Evolutionary conservation across 768 basidiomycete genomes (phyloP), one percentile per base, ranked within the genome.

Genomic region (Lentinula boryana): DNA sequence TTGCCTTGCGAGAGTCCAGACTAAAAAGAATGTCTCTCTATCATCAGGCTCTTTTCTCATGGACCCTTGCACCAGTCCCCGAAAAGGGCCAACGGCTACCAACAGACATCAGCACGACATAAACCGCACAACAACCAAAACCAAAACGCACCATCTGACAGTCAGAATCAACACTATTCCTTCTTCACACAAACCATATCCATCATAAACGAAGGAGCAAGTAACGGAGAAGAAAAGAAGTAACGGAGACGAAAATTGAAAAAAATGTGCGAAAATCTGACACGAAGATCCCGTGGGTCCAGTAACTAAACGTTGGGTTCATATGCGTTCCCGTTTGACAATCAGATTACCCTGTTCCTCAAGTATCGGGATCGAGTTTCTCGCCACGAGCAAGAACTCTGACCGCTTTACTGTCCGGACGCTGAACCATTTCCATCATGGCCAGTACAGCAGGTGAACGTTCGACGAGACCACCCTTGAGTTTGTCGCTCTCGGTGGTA

Each of bases 301-400:
- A 51, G 31, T 48, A 23, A 48, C 16, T 27, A 35, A 51, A 51
- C n/a, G 13, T 51, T 27, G 15, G n/a, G 31, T 51, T 35, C 4
- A 13, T 5, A 51, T n/a, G 27, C 2, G 7, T 33, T 23, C 18
- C 18, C 41, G 16, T 43, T 43, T 15, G n/a, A 43, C 41, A 16
- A 6, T 43, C 27, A 16, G 16, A 27, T 8, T 15, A 4, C 12
- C 5, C 23, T 49, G 50, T 31, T 31, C 50, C 50, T 70, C 64
- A 73, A 49, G 70, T 62, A 62, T 70, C 73, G n/a, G 77, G 75
- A 46, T 93, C 90, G 57, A 93, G 72, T 72, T 92, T 91, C 79
- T 93, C 91, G 35, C 91, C 91, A 12, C 91, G 84, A 1, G 91
- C 89, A 62, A 93, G 82, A 32, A 93, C 87, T 27, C 90, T 79